Conservation (phyloP, 2,329 filamentous ascomycete genomes). For the Oidium heveae region DNA sequence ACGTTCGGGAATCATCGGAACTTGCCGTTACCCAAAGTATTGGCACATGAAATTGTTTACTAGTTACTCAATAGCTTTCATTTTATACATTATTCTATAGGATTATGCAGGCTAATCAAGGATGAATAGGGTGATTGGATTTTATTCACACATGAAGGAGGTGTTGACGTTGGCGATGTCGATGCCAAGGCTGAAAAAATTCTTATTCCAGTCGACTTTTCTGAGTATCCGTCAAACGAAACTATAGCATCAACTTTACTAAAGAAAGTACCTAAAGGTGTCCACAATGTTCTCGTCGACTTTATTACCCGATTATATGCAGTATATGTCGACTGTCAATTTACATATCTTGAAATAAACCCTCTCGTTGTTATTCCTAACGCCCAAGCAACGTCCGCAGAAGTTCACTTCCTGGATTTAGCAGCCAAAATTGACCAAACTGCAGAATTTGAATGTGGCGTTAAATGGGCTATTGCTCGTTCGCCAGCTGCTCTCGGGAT, state of each 20-base stretch:
- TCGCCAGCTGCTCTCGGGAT: slow-evolving; percentile 73
- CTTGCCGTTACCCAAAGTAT: too few relatives aligned
- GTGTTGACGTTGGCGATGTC: slow-evolving; percentile 98
- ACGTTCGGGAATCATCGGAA: too few relatives aligned
- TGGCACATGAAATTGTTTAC: too few relatives aligned
- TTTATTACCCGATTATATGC: slow-evolving; percentile 97
- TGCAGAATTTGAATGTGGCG: slow-evolving; percentile 96
- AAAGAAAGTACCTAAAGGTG: slow-evolving; percentile 78
- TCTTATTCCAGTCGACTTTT: slow-evolving; percentile 83
- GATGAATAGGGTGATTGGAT: slow-evolving; percentile 81
- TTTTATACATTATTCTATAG: too few relatives aligned
- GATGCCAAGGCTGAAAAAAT: slow-evolving; percentile 98
- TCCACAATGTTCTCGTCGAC: slow-evolving; percentile 96
- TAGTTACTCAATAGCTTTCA: too few relatives aligned
- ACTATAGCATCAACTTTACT: slow-evolving; percentile 66
- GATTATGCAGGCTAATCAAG: too few relatives aligned
- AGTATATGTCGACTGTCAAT: slow-evolving; percentile 98
- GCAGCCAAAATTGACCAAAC: slow-evolving; percentile 98
- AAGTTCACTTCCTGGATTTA: slow-evolving; percentile 93
- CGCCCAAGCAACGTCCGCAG: slow-evolving; percentile 67
- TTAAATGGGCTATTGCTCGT: slow-evolving; percentile 94
- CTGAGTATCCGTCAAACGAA: slow-evolving; percentile 86
- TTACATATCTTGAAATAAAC: slow-evolving; percentile 99
- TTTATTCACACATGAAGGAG: slow-evolving; percentile 97
- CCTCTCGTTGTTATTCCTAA: slow-evolving; percentile 95